Evolutionary conservation across 1,284 basidiomycete genomes (phyloP).

Genomic region (Phylloboletellus chloephorus): DNA sequence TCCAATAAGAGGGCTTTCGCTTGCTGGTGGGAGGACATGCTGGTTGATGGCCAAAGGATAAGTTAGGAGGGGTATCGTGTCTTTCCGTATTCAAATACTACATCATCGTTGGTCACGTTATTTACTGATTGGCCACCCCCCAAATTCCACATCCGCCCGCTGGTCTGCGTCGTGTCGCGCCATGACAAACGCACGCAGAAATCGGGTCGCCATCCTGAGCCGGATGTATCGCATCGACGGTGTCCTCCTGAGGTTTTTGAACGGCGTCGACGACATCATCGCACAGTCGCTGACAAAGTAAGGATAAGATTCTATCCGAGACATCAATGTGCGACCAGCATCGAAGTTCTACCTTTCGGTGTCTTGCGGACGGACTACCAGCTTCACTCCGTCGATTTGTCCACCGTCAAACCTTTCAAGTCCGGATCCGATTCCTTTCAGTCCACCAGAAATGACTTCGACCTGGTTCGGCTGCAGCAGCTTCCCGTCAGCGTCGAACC

Average conservation of each 20-base stretch:
- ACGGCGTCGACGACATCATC: slow-evolving; percentile 13
- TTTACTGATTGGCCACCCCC: slow-evolving; percentile 30
- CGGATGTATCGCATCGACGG: slow-evolving; percentile 29
- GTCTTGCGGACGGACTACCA: slow-evolving; percentile 30
- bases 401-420: slow-evolving; percentile 31
- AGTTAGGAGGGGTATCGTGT: slow-evolving; percentile 14
- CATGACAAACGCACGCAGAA: slow-evolving; percentile 27
- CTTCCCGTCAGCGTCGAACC: slow-evolving; percentile 4
- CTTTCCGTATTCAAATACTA: slow-evolving; percentile 13
- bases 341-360: slow-evolving; percentile 31
- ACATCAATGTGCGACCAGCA: slow-evolving; percentile 14
- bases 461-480: slow-evolving; percentile 25
- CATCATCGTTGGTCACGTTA: slow-evolving; percentile 19
- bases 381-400: slow-evolving; percentile 32
- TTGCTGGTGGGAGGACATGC: slow-evolving; percentile 24
- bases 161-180: slow-evolving; percentile 27
- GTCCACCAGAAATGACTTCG: slow-evolving; percentile 26
- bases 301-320: slow-evolving; percentile 23
- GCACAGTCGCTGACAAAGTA: slow-evolving; percentile 21
- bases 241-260: slow-evolving; percentile 26
- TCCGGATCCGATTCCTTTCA: slow-evolving; percentile 27
- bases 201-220: slow-evolving; percentile 29
- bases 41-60: slow-evolving; percentile 6
- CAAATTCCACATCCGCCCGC: slow-evolving; percentile 25
- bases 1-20: slow-evolving; percentile 26